Conservation (phyloP, 2,329 filamentous ascomycete species). For the Ophiocordyceps camponoti-saundersi region DNA sequence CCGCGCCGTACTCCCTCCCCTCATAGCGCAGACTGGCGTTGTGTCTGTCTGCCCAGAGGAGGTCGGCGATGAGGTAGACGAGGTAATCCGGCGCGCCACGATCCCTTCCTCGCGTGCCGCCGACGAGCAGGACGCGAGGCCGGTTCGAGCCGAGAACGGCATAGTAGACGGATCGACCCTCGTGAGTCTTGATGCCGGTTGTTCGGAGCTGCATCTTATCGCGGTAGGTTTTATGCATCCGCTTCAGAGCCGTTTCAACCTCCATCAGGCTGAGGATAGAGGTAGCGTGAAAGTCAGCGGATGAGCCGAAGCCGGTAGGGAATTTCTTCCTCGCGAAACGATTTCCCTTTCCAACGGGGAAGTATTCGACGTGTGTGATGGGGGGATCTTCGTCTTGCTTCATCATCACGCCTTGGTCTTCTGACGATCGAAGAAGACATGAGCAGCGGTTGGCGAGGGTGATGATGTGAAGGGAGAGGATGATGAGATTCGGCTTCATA, state of each 20-base stretch:
- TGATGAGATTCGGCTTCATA: no score
- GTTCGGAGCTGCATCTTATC: neutral
- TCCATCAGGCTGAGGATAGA: neutral
- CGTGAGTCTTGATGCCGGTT: neutral
- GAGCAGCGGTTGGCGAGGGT: no score
- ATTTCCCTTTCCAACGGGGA: neutral
- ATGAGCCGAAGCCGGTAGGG: neutral
- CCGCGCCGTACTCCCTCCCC: neutral
- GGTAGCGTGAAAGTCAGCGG: neutral
- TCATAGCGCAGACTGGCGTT: neutral
- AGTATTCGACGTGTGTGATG: neutral
- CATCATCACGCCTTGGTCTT: no score
- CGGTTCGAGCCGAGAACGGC: neutral
- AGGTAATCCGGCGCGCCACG: neutral
- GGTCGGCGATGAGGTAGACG: neutral
- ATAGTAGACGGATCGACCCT: neutral
- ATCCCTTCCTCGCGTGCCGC: neutral
- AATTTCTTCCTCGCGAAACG: neutral
- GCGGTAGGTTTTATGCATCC: neutral
- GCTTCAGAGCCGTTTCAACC: neutral
- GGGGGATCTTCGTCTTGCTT: neutral
- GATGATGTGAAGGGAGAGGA: no score
- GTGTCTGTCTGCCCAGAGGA: neutral
- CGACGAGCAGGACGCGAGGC: neutral
- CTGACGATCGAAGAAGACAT: no score